Base-by-base conservation (phyloP, 192 early-diverging fungal genomes). In the Irineochytrium annulatum region DNA sequence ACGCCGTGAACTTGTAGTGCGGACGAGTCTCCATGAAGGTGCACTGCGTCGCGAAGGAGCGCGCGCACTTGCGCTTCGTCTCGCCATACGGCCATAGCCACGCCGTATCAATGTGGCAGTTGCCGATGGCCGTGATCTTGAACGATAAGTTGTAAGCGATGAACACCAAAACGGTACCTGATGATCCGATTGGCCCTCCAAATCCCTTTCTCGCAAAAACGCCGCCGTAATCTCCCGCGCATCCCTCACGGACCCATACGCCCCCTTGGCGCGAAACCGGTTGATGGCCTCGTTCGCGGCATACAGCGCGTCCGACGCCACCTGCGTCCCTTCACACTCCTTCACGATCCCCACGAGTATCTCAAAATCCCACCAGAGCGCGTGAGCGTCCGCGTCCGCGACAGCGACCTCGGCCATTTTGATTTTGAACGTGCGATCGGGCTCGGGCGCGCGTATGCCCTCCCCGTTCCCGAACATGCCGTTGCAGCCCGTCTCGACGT, bases 61-160 rank as follows among this genome's bases (percentile, higher is more conserved):
- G 66, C 20, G 68, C 75, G 27, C 63, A 52, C 61, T 99, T 99
- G 64, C 97, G 83, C 65, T 92, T 95, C 2, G 97, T 99, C 72
- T 99, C 97, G 57, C 86, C 94, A 69, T 87, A 99, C 3, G 97
- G 93, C 97, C 93, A 97, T 29, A 96, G 72, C 94, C 96, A 97
- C 20, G 96, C 93, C 24, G 70, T 66, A 48, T 77, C 77, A 51
- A 78, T 94, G 52, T 94, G 91, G 72, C 74, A 65, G 81, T 99
- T 89, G 22, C 97, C 97, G 17, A 93, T 78, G 0, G 94, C 93
- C 26, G 83, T 87, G 27, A 98, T 81, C 19, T 73, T 73, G 74
- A 96, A 94, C 19, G 72, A 71, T 14, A 60, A 57, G 16, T 84
- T 76, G 3, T 72, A 73, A n/a, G 39, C 33, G 81, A 3, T 84